Evolutionary conservation across 2,329 filamentous ascomycete genomes (phyloP), one percentile per base, ranked within the genome.

Genomic region (Fusarium sororula): DNA sequence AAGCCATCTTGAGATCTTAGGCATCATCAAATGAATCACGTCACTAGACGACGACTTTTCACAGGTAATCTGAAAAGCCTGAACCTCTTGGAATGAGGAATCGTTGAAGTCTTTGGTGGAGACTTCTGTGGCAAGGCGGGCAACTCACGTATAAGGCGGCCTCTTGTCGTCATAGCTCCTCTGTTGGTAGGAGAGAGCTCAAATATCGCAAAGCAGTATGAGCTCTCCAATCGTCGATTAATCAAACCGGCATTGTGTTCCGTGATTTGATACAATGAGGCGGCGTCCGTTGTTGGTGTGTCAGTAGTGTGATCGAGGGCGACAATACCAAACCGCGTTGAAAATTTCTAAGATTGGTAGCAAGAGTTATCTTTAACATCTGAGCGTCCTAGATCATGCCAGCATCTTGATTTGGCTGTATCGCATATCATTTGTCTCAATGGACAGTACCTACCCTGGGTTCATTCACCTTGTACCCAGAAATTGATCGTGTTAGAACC

Each of bases 1-100:
- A 6, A 75, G 63, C 8, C 68, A 50, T 2, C 63, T 35, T 3
- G 55, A 56, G 14, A 77, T 45, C 41, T 77, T 77, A 5, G 59
- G 53, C 59, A 59, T 59, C 66, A 73, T 77, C 10, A 30, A 45
- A 5, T 75, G 64, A 15, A 77, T 59, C 3, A 28, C 1, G 15
- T 77, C 70, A 51, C 67, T 76, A 1, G 59, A 18, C 0, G 26
- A 28, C 1, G 11, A 17, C 4, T 11, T 20, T 6, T 35, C 2
- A 10, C 55, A 63, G 0, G 53, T 45, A 13, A 13, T 7, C 0
- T 37, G 5, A 3, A 77, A 71, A 2, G 35, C 41, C 17, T 68
- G 45, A 0, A 64, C 51, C 9, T 58, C 32, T 24, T 63, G 26
- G 7, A 63, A 63, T 1, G 18, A 42, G 15, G 5, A 12, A 30